Evolutionary conservation across 768 basidiomycete species (phyloP).

Genomic region (Amanita pallidorosea): DNA sequence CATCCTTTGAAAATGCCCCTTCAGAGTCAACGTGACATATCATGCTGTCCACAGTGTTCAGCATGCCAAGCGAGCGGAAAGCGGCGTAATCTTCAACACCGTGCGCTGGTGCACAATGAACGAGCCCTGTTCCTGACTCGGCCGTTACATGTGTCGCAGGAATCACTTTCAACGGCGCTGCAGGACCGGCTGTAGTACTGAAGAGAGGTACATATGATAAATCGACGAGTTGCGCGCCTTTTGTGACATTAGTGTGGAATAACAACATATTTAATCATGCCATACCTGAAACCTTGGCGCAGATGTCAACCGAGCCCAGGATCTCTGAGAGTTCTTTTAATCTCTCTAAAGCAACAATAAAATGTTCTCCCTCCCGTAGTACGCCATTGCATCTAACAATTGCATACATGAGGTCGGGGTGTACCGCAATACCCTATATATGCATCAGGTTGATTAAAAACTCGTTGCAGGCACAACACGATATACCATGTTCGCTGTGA

Average conservation of each 20-base stretch:
- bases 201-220: slow-evolving; percentile 57
- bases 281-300: slow-evolving; percentile 27
- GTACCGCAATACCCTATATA: slow-evolving; percentile 77
- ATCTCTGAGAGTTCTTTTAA: slow-evolving; percentile 26
- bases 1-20: slow-evolving; percentile 56
- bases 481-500: slow-evolving; percentile 88
- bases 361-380: slow-evolving; percentile 11
- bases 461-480: background rate
- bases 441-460: slow-evolving; percentile 1
- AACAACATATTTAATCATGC: background rate
- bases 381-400: slow-evolving; percentile 24
- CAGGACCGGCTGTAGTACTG: slow-evolving; percentile 17
- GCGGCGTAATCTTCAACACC: slow-evolving; percentile 85
- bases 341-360: slow-evolving; percentile 45
- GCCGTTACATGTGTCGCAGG: slow-evolving; percentile 70
- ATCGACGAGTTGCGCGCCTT: slow-evolving; percentile 47
- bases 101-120: slow-evolving; percentile 93
- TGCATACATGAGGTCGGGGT: slow-evolving; percentile 60
- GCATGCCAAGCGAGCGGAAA: slow-evolving; percentile 47
- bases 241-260: background rate
- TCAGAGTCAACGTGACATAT: slow-evolving; percentile 75
- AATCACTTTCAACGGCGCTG: slow-evolving; percentile 39
- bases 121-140: slow-evolving; percentile 88
- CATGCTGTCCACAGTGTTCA: slow-evolving; percentile 35
- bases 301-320: slow-evolving; percentile 26